These are phyloP conservation scores for Wickerhamomyces pijperi DNA, from an alignment of 805 yeast species.

Conservation along the genomic window DNA sequence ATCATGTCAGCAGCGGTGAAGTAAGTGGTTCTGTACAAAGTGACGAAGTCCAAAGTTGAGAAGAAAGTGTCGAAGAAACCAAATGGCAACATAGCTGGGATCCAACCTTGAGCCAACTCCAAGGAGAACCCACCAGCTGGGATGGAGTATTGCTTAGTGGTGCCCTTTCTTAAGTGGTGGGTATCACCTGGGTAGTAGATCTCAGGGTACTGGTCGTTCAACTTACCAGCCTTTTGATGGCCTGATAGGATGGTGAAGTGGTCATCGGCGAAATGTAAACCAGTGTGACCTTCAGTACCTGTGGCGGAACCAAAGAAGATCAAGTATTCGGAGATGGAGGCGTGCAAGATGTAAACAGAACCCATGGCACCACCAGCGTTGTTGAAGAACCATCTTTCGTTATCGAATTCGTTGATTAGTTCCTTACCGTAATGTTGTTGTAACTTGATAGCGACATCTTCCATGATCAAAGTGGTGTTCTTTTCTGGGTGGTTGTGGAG, in stretches of 20 bases:
- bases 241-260: constrained; percentile 87
- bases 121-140: constrained; percentile 75
- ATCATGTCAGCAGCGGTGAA: constrained; percentile 75
- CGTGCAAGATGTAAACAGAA: constrained; percentile 88
- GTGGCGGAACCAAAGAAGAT: constrained; percentile 88
- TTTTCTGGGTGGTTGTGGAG: constrained; percentile 42
- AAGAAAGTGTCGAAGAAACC: constrained; percentile 75
- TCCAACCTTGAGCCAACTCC: constrained; percentile 98
- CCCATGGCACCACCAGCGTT: constrained; percentile 99
- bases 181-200: constrained; percentile 80
- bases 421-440: constrained; percentile 61
- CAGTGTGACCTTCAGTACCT: constrained; percentile 95
- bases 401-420: constrained; percentile 56
- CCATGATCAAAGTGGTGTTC: constrained; percentile 51
- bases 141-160: constrained; percentile 79
- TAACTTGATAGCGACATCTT: constrained; percentile 47
- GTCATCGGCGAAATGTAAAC: constrained; percentile 95
- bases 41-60: constrained; percentile 69
- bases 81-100: constrained; percentile 95
- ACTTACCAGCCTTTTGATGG: constrained; percentile 59
- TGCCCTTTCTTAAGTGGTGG: constrained; percentile 68
- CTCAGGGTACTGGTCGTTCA: constrained; percentile 53
- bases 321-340: constrained; percentile 85
- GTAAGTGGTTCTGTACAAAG: constrained; percentile 57
- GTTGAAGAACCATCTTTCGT: constrained; percentile 90